Base-by-base conservation (phyloP, 495 filamentous ascomycete species). In the Saxispiralis lemnorum region DNA sequence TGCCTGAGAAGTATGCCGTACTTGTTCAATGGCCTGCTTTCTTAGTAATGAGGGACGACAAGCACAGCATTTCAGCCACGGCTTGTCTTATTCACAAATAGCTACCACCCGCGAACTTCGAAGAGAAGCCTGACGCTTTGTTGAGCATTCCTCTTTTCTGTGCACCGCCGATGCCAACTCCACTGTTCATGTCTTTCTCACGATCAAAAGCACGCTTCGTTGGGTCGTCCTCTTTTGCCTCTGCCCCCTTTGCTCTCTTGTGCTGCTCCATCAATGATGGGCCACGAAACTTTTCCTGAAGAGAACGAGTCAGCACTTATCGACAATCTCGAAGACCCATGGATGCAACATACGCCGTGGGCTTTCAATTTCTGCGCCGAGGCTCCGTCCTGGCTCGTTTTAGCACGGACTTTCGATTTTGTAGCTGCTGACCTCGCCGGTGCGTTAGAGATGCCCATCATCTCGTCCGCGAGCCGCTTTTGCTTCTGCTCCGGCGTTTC, bases 131-230 rank as follows among this genome's bases (percentile, higher is more conserved):
- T 31, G 78, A 72, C 9, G 88, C 83, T 52, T 75, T 75, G 36
- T 75, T 78, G 37, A 96, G 48, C 70, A 97, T 64, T 55, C 95
- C 80, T 46, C 69, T 76, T 48, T 77, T 76, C 67, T 93, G 74
- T 15, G 71, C 62, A 52, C 76, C 61, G n/a, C 76, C 78, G 33
- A 95, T 71, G 56, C 73, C 76, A 2, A 75, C 72, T 10, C 78
- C 77, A 9, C 78, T 65, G 37, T 72, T 79, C 69, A 97, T 89
- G 61, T 97, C 89, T 67, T 95, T 97, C 63, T 97, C 86, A 36
- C 73, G 68, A 63, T 95, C 85, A 66, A 95, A 97, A 7, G 75
- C 78, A 47, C 89, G 67, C 59, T 74, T 74, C 55, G 82, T 92
- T 17, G 89, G 89, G 58, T 97, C 87, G 65, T 97, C 88, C 21